Percentiles rank a stretch among this genome's conserved stretches.
phyloP scores from a whole-genome alignment of 306 rosid genomes.

The Vachellia collinsii region DNA sequence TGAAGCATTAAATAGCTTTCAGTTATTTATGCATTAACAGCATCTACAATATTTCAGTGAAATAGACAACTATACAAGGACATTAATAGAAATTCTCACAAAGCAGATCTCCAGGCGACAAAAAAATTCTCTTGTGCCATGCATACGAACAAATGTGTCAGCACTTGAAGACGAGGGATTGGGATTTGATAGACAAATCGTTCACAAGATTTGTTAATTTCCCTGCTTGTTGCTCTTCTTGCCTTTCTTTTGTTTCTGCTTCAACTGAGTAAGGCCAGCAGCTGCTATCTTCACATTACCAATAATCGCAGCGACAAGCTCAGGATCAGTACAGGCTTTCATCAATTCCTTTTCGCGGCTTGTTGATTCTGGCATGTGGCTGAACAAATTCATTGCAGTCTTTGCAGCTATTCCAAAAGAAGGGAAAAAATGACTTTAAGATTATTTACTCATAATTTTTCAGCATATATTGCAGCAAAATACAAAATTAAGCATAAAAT shows the following conservation, averaged over 20 bases:
- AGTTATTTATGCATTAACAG: not conserved
- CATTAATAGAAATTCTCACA: not conserved
- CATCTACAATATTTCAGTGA: constrained; percentile 2
- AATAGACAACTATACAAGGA: not conserved
- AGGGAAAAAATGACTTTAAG: not conserved
- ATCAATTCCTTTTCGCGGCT: constrained; percentile 88
- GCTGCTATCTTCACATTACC: constrained; percentile 89
- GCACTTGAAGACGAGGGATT: not conserved
- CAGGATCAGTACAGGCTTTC: constrained; percentile 98
- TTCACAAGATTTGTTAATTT: constrained; percentile 34
- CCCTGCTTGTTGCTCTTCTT: constrained; percentile 63
- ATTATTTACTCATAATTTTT: constrained; percentile 19
- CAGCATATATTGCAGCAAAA: constrained; percentile 5
- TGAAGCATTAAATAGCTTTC: not conserved
- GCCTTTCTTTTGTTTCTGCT: constrained; percentile 93
- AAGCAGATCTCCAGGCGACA: constrained; percentile 2
- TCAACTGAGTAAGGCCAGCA: constrained; percentile 86
- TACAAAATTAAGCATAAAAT: constrained; percentile 12
- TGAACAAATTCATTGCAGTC: constrained; percentile 89
- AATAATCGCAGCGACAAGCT: constrained; percentile 78
- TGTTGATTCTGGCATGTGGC: constrained; percentile 89
- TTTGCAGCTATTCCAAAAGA: constrained; percentile 65
- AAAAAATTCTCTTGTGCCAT: constrained; percentile 27
- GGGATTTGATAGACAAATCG: not conserved
- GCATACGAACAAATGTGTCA: constrained; percentile 33